These are phyloP conservation scores for Phytophthora quininea DNA, from an alignment of 352 stramenopile genomes.

Conservation along the genomic window DNA sequence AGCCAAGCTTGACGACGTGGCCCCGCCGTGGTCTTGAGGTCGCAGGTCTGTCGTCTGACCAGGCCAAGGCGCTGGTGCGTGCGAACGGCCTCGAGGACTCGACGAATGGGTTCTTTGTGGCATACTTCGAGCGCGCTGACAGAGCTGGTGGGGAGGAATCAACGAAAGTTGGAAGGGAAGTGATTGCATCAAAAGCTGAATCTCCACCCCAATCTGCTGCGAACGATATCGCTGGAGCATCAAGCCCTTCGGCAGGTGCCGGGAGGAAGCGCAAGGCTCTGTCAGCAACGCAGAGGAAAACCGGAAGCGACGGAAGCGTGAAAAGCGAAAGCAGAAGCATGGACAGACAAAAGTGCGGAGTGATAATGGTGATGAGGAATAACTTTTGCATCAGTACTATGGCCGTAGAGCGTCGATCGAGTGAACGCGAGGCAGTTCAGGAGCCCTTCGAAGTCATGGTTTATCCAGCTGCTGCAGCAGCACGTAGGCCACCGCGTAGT, in stretches of 20 bases:
- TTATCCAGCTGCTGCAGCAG: constrained; percentile 53
- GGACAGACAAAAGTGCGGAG: too few relatives aligned
- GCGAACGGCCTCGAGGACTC: constrained; percentile 92
- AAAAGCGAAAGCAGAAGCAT: constrained; percentile 58
- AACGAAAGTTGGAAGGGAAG: background rate
- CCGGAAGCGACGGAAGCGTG: constrained; percentile 76
- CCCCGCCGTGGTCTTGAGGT: constrained; percentile 67
- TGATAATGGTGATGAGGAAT: too few relatives aligned
- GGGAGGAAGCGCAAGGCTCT: constrained; percentile 69
- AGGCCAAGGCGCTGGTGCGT: constrained; percentile 89
- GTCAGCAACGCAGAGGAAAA: constrained; percentile 71
- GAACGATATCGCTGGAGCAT: background rate
- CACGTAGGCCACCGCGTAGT: constrained; percentile 84
- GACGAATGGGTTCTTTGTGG: constrained; percentile 98
- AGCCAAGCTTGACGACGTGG: constrained; percentile 75
- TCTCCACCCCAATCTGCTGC: background rate
- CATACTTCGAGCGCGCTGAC: constrained; percentile 90
- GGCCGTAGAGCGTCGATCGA: too few relatives aligned
- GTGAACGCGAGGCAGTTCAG: too few relatives aligned
- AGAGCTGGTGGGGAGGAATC: background rate
- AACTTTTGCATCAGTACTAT: too few relatives aligned
- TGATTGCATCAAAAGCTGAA: constrained; percentile 3
- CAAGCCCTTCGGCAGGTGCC: constrained; percentile 3
- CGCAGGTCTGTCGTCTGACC: constrained; percentile 56
- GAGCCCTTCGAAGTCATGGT: too few relatives aligned